A percentile compares a stretch with the other conserved stretches of the same genome.
Evolutionary conservation across 495 filamentous ascomycete species (phyloP).

Genomic region (Penicillium manginii): DNA sequence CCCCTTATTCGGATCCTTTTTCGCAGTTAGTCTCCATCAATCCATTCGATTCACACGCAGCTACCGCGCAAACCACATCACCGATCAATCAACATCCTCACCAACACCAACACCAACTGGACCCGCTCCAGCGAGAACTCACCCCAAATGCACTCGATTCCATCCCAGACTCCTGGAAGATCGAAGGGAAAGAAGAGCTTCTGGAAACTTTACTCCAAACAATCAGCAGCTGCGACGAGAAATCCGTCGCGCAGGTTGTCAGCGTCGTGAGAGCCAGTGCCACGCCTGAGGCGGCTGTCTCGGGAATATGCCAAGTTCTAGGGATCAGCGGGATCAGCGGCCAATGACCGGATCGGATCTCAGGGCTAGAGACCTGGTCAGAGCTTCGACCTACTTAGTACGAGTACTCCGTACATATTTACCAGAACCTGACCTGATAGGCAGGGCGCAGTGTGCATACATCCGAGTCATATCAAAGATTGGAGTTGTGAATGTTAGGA

Average conservation of each 20-base stretch:
- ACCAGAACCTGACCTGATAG: too few species aligned
- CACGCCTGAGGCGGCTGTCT: slow-evolving; percentile 40
- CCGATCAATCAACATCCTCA: background rate
- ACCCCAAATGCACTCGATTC: slow-evolving; percentile 4
- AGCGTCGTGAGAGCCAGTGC: slow-evolving; percentile 34
- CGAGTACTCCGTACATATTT: too few species aligned
- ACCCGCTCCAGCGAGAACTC: slow-evolving; percentile 1
- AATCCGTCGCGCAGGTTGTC: slow-evolving; percentile 32
- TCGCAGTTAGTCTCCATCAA: slow-evolving; percentile 14
- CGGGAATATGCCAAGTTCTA: slow-evolving; percentile 35
- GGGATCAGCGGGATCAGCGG: slow-evolving; percentile 18
- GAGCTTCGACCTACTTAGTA: background rate
- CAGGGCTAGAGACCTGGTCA: background rate
- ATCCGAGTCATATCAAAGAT: too few species aligned
- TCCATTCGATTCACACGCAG: background rate
- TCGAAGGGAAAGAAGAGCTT: slow-evolving; percentile 29
- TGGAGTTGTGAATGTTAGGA: too few species aligned
- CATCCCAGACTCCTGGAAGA: slow-evolving; percentile 28
- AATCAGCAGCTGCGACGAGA: slow-evolving; percentile 37
- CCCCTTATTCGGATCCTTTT: slow-evolving; percentile 10
- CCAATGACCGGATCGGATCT: background rate
- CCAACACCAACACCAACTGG: slow-evolving; percentile 2
- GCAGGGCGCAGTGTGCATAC: too few species aligned
- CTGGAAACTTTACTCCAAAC: slow-evolving; percentile 36
- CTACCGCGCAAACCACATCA: background rate